A percentile compares a stretch with the other conserved stretches of the same genome.
phyloP scores from a whole-genome alignment of 108 stramenopile genomes.

The Stephanodiscus minutulus region DNA sequence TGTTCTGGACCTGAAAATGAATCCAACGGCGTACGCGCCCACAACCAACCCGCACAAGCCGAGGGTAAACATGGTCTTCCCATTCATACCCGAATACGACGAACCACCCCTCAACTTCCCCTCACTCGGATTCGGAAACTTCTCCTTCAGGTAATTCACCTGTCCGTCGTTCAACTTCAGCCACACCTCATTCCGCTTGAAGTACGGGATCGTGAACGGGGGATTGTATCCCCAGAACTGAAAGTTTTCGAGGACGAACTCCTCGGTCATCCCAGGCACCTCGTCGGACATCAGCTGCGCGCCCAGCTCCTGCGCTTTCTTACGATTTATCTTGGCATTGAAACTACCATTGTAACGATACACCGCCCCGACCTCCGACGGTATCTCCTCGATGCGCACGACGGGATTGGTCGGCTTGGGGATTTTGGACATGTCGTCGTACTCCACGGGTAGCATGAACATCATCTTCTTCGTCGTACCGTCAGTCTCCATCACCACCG shows the following conservation, averaged over 20 bases:
- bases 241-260: slow-evolving; percentile 53
- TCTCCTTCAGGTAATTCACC: slow-evolving; percentile 53
- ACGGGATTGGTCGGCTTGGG: slow-evolving; percentile 82
- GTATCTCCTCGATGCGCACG: slow-evolving; percentile 66
- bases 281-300: slow-evolving; percentile 64
- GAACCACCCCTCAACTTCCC: background rate
- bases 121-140: slow-evolving; percentile 13
- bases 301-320: slow-evolving; percentile 53
- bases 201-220: slow-evolving; percentile 83
- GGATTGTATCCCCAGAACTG: slow-evolving; percentile 90
- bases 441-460: slow-evolving; percentile 83
- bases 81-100: background rate
- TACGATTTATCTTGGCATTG: slow-evolving; percentile 26
- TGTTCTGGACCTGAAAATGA: background rate
- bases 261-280: slow-evolving; percentile 54
- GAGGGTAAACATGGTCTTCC: background rate
- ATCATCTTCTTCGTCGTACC: slow-evolving; percentile 67
- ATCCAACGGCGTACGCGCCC: background rate
- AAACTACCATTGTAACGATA: slow-evolving; percentile 69
- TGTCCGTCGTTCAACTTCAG: slow-evolving; percentile 64
- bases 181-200: slow-evolving; percentile 90
- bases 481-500: slow-evolving; percentile 57
- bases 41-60: slow-evolving; percentile 3
- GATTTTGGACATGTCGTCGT: slow-evolving; percentile 69
- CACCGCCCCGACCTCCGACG: slow-evolving; percentile 69